Base-by-base conservation (phyloP, 2,329 filamentous ascomycete species). In the Aspergillus piperis region DNA sequence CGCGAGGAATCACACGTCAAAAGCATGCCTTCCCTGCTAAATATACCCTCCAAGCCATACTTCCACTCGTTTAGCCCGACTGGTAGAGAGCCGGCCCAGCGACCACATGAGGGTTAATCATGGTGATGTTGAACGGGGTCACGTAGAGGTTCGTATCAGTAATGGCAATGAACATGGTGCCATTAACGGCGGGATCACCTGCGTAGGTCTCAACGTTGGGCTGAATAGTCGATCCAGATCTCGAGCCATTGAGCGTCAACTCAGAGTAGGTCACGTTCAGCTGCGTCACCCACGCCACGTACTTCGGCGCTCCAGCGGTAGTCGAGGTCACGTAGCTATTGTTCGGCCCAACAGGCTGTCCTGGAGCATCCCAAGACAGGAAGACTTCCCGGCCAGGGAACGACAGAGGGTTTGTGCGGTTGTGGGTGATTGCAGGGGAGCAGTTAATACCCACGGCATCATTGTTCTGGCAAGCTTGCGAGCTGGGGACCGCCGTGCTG, bases 81-180 rank as follows among this genome's bases (percentile, higher is more conserved):
- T 92, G 89, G 74, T 93, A 95, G 39, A 95, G 71, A 56, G 86
- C 88, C 57, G 92, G 80, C 27, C 80, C 80, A 21, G 91, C 90
- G 58, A 86, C 85, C 38, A 95, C 88, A 68, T 92, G 90, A 0
- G 90, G 86, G 65, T 95, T 94, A 19, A 94, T 81, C 81, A 85
- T 82, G 23, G 81, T 84, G 61, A 94, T 60, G 71, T 95, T 95
- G 75, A 91, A 94, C 0, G 90, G 88, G 7, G 90, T 93, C 2
- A 93, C 82, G 62, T 81, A 86, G 0, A 88, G 66, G 64, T 92
- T 83, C 0, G 74, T 71, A 68, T 94, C 90, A 0, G 90, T 94
- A 10, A 96, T 71, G 0, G 87, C 89, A 50, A 96, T 78, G 71
- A 94, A 95, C 76, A 92, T 89, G 3, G 91, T 95, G 0, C 85